Conservation (phyloP, 305 asterid species). For the Fraxinus floribunda region DNA sequence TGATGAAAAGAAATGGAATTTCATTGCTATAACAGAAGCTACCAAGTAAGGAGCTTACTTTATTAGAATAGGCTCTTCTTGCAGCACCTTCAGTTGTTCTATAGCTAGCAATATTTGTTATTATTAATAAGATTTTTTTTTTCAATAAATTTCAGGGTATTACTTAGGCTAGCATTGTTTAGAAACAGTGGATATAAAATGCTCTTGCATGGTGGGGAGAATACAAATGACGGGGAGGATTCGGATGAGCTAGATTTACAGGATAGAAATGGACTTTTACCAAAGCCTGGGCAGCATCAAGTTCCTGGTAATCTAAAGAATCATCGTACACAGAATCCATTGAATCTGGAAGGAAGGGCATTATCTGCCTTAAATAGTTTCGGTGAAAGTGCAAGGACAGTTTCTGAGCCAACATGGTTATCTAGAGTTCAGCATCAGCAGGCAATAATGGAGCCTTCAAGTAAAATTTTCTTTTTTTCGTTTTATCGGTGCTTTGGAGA, state of each 20-base stretch:
- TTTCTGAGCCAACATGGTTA: conserved; percentile 75
- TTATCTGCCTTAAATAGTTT: conserved; percentile 81
- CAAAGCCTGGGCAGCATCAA: conserved; percentile 38
- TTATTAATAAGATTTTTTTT: conserved; percentile 8
- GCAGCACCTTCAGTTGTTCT: conserved; percentile 11
- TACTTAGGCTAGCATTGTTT: conserved; percentile 65
- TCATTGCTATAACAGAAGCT: conserved; percentile 72
- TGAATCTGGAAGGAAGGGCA: conserved; percentile 85
- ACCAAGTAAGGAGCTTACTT: conserved; percentile 51
- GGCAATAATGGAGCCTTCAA: conserved; percentile 57
- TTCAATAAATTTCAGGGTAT: conserved; percentile 54
- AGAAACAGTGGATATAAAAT: conserved; percentile 71
- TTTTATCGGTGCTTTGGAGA: background rate
- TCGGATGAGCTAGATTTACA: conserved; percentile 32
- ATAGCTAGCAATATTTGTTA: background rate
- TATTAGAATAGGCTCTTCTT: conserved; percentile 1
- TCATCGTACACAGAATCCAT: conserved; percentile 39
- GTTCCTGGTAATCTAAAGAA: conserved; percentile 36
- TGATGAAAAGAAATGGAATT: conserved; percentile 84
- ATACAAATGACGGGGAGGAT: conserved; percentile 38
- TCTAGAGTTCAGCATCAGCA: conserved; percentile 74
- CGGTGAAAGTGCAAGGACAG: conserved; percentile 70
- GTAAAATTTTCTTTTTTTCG: conserved; percentile 28
- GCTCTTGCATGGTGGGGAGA: conserved; percentile 95
- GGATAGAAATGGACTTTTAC: conserved; percentile 29